phyloP scores from a whole-genome alignment of 768 basidiomycete genomes.

The Termitomyces titanicus region DNA sequence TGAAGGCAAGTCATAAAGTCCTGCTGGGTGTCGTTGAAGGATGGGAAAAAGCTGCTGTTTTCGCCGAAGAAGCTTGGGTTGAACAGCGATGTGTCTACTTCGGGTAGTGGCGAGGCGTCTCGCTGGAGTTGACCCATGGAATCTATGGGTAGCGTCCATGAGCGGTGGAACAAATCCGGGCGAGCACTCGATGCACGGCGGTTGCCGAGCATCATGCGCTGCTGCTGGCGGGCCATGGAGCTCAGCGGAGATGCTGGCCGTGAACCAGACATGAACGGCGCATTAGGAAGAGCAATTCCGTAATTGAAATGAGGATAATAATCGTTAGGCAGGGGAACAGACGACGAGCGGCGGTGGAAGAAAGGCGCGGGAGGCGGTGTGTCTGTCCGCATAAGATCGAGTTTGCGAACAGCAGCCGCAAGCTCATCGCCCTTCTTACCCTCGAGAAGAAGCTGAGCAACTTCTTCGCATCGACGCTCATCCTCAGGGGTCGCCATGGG shows the following conservation, averaged over 20 bases:
- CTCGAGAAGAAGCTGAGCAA: slow-evolving; percentile 59
- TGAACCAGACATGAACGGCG: slow-evolving; percentile 39
- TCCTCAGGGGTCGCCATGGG: slow-evolving; percentile 42
- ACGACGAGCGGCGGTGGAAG: slow-evolving; percentile 54
- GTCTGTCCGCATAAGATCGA: slow-evolving; percentile 34
- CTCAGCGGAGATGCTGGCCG: slow-evolving; percentile 41
- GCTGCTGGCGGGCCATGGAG: slow-evolving; percentile 39
- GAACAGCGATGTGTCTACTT: slow-evolving; percentile 44
- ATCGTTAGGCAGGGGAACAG: slow-evolving; percentile 55
- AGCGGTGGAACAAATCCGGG: slow-evolving; percentile 31
- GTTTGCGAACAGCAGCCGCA: slow-evolving; percentile 52
- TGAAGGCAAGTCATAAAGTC: slow-evolving; percentile 9
- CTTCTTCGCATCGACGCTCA: slow-evolving; percentile 64
- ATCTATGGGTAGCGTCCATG: slow-evolving; percentile 29
- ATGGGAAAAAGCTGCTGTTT: slow-evolving; percentile 4
- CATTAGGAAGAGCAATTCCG: slow-evolving; percentile 38
- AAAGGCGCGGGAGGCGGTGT: slow-evolving; percentile 10
- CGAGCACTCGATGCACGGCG: slow-evolving; percentile 49
- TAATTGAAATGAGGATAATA: slow-evolving; percentile 24
- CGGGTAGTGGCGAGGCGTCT: slow-evolving; percentile 47
- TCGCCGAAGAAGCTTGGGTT: slow-evolving; percentile 29
- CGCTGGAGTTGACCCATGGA: slow-evolving; percentile 27
- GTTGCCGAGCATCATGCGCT: slow-evolving; percentile 37
- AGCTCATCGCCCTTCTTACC: slow-evolving; percentile 72
- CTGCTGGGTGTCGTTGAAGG: slow-evolving; percentile 1